Conservation (phyloP, 495 filamentous ascomycete genomes). For the Halenospora varia region DNA sequence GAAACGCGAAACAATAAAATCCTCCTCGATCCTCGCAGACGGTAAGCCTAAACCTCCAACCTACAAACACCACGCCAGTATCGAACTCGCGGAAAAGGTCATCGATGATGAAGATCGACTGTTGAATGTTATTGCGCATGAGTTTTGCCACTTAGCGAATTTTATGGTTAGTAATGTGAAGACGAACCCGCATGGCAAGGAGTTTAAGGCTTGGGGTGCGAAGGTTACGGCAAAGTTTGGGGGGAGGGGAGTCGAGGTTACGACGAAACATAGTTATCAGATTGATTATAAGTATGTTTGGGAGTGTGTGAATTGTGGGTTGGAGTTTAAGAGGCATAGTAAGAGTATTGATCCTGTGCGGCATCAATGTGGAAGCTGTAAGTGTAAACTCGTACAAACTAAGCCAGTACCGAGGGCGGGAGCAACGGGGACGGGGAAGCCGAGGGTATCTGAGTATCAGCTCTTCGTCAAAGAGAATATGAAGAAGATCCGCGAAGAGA, state of each 20-base stretch:
- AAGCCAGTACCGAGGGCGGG: slow-evolving; percentile 66
- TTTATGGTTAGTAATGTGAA: slow-evolving; percentile 71
- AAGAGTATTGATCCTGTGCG: slow-evolving; percentile 68
- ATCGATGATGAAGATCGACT: slow-evolving; percentile 74
- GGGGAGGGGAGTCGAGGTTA: slow-evolving; percentile 62
- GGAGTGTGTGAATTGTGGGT: slow-evolving; percentile 65
- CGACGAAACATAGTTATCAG: slow-evolving; percentile 80
- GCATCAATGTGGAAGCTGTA: slow-evolving; percentile 69
- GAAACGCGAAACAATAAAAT: slow-evolving; percentile 55
- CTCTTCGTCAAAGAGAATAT: slow-evolving; percentile 65
- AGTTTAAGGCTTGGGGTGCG: slow-evolving; percentile 72
- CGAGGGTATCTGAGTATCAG: slow-evolving; percentile 52
- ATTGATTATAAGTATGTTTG: slow-evolving; percentile 91
- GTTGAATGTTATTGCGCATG: slow-evolving; percentile 84
- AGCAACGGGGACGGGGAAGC: slow-evolving; percentile 18
- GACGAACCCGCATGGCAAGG: slow-evolving; percentile 71
- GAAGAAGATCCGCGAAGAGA: slow-evolving; percentile 46
- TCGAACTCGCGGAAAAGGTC: slow-evolving; percentile 86
- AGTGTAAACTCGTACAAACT: slow-evolving; percentile 64
- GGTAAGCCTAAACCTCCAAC: slow-evolving; percentile 7
- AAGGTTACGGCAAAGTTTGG: slow-evolving; percentile 33
- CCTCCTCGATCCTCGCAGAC: slow-evolving; percentile 16
- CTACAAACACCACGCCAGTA: slow-evolving; percentile 63
- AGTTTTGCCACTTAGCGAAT: slow-evolving; percentile 91
- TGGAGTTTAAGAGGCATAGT: slow-evolving; percentile 72